phyloP scores from a whole-genome alignment of 208 protist species.

The Trypanosomatidae sp. region DNA sequence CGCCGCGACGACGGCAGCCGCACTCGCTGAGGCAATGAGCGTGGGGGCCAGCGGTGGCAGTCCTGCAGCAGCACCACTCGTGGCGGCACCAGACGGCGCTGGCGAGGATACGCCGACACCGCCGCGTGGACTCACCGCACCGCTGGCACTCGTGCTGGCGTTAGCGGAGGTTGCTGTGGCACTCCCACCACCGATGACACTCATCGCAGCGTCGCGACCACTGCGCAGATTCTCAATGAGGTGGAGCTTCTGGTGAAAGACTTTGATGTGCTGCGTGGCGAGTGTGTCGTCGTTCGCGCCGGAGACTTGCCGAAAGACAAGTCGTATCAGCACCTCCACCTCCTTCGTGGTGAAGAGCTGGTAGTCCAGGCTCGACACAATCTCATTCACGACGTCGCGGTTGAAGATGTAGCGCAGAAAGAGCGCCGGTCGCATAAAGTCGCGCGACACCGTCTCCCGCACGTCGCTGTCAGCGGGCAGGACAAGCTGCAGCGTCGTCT shows the following conservation, averaged over 20 bases:
- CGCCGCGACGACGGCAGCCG: no score
- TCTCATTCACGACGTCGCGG: constrained; percentile 72
- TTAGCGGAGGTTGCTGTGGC: no score
- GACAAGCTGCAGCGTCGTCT: constrained; percentile 74
- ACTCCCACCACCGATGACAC: no score
- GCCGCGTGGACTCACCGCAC: no score
- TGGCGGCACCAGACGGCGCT: no score
- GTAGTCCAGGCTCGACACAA: constrained; percentile 84
- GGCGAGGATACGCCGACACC: no score
- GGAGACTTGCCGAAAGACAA: constrained; percentile 74
- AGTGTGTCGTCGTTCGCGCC: constrained; percentile 65
- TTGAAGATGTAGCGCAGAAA: constrained; percentile 85
- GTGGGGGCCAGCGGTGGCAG: no score
- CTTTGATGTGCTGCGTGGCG: constrained; percentile 45
- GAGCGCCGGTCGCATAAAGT: constrained; percentile 62
- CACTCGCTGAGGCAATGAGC: no score
- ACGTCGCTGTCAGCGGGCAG: constrained; percentile 74
- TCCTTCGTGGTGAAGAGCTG: constrained; percentile 49
- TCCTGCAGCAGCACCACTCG: no score
- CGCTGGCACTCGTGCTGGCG: no score
- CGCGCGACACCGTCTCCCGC: constrained; percentile 54
- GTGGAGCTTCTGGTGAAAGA: constrained; percentile 54
- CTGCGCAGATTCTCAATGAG: constrained; percentile 22
- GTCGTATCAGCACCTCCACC: constrained; percentile 74
- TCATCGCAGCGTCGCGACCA: no score